These are phyloP conservation scores for Insectozyma bohioensis DNA, from an alignment of 1,139 yeast species.

Conservation along the genomic window DNA sequence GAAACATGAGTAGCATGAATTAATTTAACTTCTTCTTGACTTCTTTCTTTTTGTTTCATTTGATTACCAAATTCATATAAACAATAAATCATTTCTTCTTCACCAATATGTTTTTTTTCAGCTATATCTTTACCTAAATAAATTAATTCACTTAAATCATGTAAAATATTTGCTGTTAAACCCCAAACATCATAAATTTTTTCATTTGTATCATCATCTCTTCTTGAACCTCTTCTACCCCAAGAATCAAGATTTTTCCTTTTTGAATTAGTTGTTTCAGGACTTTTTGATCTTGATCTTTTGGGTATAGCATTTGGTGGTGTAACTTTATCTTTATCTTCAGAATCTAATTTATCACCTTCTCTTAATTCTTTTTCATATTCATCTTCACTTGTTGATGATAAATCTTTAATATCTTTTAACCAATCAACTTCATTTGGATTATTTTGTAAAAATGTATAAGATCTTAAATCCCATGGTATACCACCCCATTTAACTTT, in stretches of 20 bases:
- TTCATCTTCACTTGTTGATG: conserved; percentile 53
- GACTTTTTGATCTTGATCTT: conserved; percentile 7
- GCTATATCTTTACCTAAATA: conserved; percentile 21
- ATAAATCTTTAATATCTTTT: conserved; percentile 52
- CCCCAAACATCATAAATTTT: conserved; percentile 83
- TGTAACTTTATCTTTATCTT: conserved; percentile 15
- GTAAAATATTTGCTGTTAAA: conserved; percentile 79
- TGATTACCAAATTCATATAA: conserved; percentile 51
- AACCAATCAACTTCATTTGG: conserved; percentile 62
- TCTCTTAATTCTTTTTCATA: conserved; percentile 15
- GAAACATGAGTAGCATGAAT: conserved; percentile 30
- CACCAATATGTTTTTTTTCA: conserved; percentile 44
- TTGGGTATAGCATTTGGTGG: conserved; percentile 14
- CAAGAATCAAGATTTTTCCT: conserved; percentile 21
- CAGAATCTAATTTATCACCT: conserved; percentile 16
- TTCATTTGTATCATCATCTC: conserved; percentile 38
- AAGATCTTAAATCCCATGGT: conserved; percentile 63
- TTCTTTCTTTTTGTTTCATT: conserved; percentile 36
- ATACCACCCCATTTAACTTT: conserved; percentile 67
- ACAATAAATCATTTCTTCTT: conserved; percentile 64
- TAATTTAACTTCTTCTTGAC: conserved; percentile 36
- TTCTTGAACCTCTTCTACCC: conserved; percentile 45
- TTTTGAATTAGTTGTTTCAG: conserved; percentile 5
- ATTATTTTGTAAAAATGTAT: conserved; percentile 57
- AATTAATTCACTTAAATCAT: conserved; percentile 69